Base-by-base conservation (phyloP, 306 rosid species). In the Alnus rubra region DNA sequence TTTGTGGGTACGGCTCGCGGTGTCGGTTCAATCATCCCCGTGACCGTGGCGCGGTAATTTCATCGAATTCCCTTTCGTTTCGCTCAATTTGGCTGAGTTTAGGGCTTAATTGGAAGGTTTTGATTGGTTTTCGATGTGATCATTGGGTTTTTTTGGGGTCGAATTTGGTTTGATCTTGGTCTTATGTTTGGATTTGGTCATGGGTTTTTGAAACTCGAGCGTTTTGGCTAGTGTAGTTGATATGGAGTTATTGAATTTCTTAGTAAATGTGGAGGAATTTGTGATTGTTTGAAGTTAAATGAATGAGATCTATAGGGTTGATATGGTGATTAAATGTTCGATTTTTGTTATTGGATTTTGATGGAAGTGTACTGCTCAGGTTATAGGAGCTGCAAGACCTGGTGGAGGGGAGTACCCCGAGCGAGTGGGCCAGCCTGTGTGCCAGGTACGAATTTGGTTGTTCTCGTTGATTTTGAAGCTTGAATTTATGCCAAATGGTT, bases 1-100 rank as follows among this genome's bases (percentile, higher is more conserved):
- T 74, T 83, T 96, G 99, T 84, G 99, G 97, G 58, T 96, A 89
- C 70, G 99, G 98, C 86, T 49, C 93, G 0, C 85, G 99, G 68
- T 96, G 99, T 86, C 97, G 99, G 86, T 96, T 87, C 87, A 96
- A 96, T 78, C 99, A 96, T 87, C 99, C 99, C 44, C 97, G 90
- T 80, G 92, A 93, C 86, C 96, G 97, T 79, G 80, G 75, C 75
- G 80, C 85, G 90, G 99, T 96, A 90, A 89, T 49, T 73, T 75
- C 77, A 5, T 82, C 37, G 1, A 75, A 55, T 80, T 78, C 52
- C 33, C 64, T 79, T 58, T 39, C 33, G 2, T 44, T 48, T 64
- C 19, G 35, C 23, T 60, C 44, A 15, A 45, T 9, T 78, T 79
- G 4, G 39, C 55, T 64, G 35, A 58, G 44, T 74, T 79, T 30